Evolutionary conservation across 2,329 filamentous ascomycete genomes (phyloP).

Genomic region (Xylariaceae sp.): DNA sequence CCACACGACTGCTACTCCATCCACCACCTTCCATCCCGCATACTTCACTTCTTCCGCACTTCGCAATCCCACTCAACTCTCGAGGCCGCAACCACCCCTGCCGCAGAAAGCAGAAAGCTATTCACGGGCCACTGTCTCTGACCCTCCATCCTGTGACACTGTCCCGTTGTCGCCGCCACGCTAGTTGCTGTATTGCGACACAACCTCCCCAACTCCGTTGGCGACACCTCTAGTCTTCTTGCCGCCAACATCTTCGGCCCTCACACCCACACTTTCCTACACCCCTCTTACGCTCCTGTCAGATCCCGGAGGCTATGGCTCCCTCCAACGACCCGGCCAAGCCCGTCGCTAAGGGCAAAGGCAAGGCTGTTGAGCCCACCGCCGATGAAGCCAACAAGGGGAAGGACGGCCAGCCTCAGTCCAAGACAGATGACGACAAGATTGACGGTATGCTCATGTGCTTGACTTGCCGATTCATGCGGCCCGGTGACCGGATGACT

Average conservation of each 20-base stretch:
- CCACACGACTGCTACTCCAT: not conserved
- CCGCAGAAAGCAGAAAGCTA: too few relatives aligned
- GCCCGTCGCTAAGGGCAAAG: slow-evolving; percentile 91
- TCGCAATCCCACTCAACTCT: too few relatives aligned
- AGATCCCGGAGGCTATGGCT: slow-evolving; percentile 65
- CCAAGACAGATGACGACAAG: slow-evolving; percentile 73
- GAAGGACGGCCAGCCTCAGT: slow-evolving; percentile 67
- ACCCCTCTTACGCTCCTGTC: slow-evolving; percentile 18
- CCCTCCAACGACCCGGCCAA: slow-evolving; percentile 87
- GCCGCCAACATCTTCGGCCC: slow-evolving; percentile 1
- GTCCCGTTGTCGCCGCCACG: too few relatives aligned
- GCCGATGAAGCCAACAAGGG: slow-evolving; percentile 56
- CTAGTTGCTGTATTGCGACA: too few relatives aligned
- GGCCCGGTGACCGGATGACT: not conserved
- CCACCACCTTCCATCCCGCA: not conserved
- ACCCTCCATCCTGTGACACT: too few relatives aligned
- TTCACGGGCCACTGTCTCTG: too few relatives aligned
- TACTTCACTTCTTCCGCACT: not conserved
- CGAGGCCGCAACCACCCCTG: too few relatives aligned
- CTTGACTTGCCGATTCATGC: too few relatives aligned
- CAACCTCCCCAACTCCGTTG: not conserved
- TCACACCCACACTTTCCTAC: slow-evolving; percentile 6
- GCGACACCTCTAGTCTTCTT: too few relatives aligned
- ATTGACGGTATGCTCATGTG: slow-evolving; percentile 39
- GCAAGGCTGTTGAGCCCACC: slow-evolving; percentile 75